Conservation (phyloP, 257 asterid species). For the Penstemon barbatus region DNA sequence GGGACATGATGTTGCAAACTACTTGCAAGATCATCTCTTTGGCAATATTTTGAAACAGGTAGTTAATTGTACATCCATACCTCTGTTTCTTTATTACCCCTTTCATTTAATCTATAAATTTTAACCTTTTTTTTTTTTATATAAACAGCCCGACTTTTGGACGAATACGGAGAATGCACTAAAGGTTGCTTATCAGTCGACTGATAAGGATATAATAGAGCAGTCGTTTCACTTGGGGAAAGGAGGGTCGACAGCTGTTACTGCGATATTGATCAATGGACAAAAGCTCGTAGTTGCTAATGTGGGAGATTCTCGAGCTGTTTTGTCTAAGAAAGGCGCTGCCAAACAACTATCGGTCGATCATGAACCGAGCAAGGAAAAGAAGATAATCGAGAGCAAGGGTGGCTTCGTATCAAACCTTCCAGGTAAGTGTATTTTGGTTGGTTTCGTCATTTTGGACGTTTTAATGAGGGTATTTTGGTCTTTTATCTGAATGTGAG, state of each 20-base stretch:
- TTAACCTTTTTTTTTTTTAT: not conserved
- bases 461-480: too few relatives aligned
- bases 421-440: conserved; percentile 52
- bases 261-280: conserved; percentile 76
- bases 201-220: conserved; percentile 72
- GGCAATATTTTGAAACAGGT: conserved; percentile 76
- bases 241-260: conserved; percentile 96
- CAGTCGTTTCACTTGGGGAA: conserved; percentile 62
- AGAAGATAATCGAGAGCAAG: conserved; percentile 73
- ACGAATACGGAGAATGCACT: conserved; percentile 56
- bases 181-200: conserved; percentile 58
- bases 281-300: conserved; percentile 81
- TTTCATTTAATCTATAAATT: not conserved
- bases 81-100: not conserved
- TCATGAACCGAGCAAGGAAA: conserved; percentile 86
- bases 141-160: conserved; percentile 75
- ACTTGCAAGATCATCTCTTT: conserved; percentile 68
- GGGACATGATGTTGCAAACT: conserved; percentile 82
- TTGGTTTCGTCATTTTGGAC: not conserved
- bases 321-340: conserved; percentile 59
- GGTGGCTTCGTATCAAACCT: conserved; percentile 90
- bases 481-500: too few relatives aligned
- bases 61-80: not conserved
- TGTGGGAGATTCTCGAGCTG: conserved; percentile 92
- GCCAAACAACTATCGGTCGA: conserved; percentile 85